Evolutionary conservation across 352 stramenopile species (phyloP), one percentile per base, ranked within the genome.

Genomic region (Phytophthora podocarpi): DNA sequence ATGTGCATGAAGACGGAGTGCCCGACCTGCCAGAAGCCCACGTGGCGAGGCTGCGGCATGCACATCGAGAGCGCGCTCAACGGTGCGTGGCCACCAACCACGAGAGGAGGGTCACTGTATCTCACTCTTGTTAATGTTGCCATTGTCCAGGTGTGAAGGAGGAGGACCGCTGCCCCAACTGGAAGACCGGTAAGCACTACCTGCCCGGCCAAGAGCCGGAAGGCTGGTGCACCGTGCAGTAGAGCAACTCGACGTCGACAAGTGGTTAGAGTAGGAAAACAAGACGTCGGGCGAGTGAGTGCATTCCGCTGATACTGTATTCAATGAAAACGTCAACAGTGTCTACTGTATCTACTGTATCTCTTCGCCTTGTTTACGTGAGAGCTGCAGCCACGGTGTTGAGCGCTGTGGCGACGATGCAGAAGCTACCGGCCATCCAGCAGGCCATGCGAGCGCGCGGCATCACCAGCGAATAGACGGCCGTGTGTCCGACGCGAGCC

Each of bases 1-100:
- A 88, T 88, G 78, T 88, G 78, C 68, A 74, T 78, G 67, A 88
- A 88, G 56, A 64, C 71, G 27, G 78, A 88, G 47, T 88, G 79
- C 52, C 15, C 68, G 10, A 85, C 67, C 15, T 89, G 79, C 65
- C 65, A 85, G 37, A 87, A 89, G 60, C 42, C 79, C 15, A 89
- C 76, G 36, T 89, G 79, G 79, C 77, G 72, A 40, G 79, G 79
- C 40, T 86, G 79, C 63, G 79, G 76, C 26, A 60, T 74, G 61
- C 79, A 89, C 58, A 83, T 89, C 24, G 79, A 86, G 18, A 72
- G 43, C 30, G 79, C 79, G 37, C 69, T 89, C 20, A 59, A 34
- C 32, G 78, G 70, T 81, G 35, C 26, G 57, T 59, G 21, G 16
- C 9, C 5, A n/a, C n/a, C n/a, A n/a, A n/a, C n/a, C n/a, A n/a